Percentiles rank a stretch among this genome's conserved stretches.
phyloP scores from a whole-genome alignment of 352 stramenopile species.

The Achlya hypogyna region DNA sequence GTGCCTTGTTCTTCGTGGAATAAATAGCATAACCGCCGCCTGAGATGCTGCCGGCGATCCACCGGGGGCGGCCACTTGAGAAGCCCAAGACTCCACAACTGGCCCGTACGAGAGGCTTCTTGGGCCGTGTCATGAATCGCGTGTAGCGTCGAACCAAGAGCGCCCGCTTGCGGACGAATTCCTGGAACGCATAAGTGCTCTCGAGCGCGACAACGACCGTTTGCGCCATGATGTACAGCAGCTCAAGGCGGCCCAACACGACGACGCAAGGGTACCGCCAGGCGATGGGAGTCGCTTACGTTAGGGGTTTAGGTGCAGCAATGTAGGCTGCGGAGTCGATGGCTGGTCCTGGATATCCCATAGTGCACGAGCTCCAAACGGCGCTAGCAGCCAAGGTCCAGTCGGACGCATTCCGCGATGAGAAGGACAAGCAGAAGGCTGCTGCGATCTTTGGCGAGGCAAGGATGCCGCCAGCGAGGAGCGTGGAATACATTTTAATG shows the following conservation, averaged over 20 bases:
- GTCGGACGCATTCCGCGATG: slow-evolving; percentile 35
- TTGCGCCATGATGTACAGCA: slow-evolving; percentile 47
- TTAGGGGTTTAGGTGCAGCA: no score
- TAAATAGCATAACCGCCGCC: no score
- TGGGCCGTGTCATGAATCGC: not conserved
- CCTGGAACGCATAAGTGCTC: slow-evolving; percentile 31
- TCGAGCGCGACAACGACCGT: slow-evolving; percentile 53
- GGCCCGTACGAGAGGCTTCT: not conserved
- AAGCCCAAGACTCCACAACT: not conserved
- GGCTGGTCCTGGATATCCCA: no score
- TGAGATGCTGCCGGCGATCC: slow-evolving; percentile 13
- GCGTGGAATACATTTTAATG: not conserved
- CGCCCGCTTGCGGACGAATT: slow-evolving; percentile 13
- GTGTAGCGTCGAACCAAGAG: slow-evolving; percentile 5
- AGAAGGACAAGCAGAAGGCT: slow-evolving; percentile 59
- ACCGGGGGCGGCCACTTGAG: not conserved
- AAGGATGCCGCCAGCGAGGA: not conserved
- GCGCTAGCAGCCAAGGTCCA: slow-evolving; percentile 54
- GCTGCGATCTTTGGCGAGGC: slow-evolving; percentile 61
- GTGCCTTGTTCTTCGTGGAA: no score
- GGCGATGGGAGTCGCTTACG: not conserved
- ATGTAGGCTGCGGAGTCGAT: no score
- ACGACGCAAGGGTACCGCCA: slow-evolving; percentile 38
- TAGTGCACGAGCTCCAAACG: slow-evolving; percentile 1
- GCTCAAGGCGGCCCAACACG: slow-evolving; percentile 23